phyloP scores from a whole-genome alignment of 768 basidiomycete genomes.

The Serendipita sp. region DNA sequence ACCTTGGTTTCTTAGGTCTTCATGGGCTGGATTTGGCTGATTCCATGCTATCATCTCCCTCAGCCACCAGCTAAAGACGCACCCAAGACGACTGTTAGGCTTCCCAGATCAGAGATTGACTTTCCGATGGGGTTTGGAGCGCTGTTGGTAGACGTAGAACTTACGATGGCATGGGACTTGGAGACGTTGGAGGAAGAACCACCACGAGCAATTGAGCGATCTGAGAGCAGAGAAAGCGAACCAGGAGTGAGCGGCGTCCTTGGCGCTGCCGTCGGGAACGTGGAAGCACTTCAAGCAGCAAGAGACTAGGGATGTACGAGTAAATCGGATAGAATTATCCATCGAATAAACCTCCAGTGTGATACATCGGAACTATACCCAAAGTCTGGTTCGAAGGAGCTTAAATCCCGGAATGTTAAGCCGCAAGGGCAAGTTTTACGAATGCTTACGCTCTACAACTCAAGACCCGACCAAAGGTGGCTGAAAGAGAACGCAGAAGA shows the following conservation, averaged over 20 bases:
- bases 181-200: slow-evolving; percentile 11
- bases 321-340: too few species aligned
- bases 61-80: slow-evolving; percentile 23
- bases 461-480: neutral
- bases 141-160: slow-evolving; percentile 45
- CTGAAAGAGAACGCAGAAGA: neutral
- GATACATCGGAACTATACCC: neutral
- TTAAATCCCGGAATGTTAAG: neutral
- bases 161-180: slow-evolving; percentile 38
- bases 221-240: neutral
- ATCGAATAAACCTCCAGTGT: neutral
- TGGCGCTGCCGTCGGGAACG: neutral
- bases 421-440: neutral
- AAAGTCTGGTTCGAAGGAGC: neutral
- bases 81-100: slow-evolving; percentile 21
- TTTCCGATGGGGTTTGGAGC: slow-evolving; percentile 63
- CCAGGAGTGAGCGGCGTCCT: neutral
- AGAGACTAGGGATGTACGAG: neutral
- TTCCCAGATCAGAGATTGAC: slow-evolving; percentile 53
- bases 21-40: slow-evolving; percentile 77
- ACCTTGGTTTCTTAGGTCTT: slow-evolving; percentile 32
- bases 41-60: slow-evolving; percentile 68
- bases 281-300: neutral
- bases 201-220: slow-evolving; percentile 13
- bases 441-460: too few species aligned